These are phyloP conservation scores for Ploettnerulaceae sp. DNA, from an alignment of 2,329 filamentous ascomycete genomes.

Conservation along the genomic window DNA sequence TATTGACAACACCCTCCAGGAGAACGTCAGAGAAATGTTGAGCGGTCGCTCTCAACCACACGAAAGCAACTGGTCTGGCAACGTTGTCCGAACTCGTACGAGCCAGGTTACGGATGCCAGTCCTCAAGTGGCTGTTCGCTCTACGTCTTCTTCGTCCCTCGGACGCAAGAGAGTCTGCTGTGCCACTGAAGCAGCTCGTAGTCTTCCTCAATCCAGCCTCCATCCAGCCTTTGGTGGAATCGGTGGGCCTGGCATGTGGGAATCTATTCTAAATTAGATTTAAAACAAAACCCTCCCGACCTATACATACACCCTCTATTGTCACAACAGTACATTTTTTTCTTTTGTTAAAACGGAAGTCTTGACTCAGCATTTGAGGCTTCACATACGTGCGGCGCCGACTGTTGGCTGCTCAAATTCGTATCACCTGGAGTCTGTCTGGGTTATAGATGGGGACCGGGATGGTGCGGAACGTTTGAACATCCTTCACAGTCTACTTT, in stretches of 20 bases:
- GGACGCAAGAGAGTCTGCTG: conserved; percentile 64
- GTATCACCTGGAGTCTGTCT: conserved; percentile 5
- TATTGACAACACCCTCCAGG: conserved; percentile 56
- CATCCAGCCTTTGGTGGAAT: conserved; percentile 47
- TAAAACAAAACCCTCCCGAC: conserved; percentile 41
- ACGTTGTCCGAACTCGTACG: conserved; percentile 29
- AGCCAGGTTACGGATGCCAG: conserved; percentile 36
- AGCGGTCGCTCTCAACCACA: conserved; percentile 32
- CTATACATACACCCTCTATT: conserved; percentile 21
- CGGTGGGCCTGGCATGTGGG: conserved; percentile 62
- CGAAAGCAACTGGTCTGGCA: conserved; percentile 26
- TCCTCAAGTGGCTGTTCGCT: conserved; percentile 39
- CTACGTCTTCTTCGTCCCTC: conserved; percentile 39
- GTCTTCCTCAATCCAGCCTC: conserved; percentile 43
- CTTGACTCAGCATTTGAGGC: conserved; percentile 5
- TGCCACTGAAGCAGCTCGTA: conserved; percentile 51
- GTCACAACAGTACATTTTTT: conserved; percentile 18
- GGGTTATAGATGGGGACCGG: conserved; percentile 2
- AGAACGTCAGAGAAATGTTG: conserved; percentile 62
- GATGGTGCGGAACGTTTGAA: conserved; percentile 7
- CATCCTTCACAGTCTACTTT: conserved; percentile 4
- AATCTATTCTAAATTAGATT: conserved; percentile 50
- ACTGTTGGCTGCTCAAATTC: conserved; percentile 4
- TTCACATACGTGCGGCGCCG: conserved; percentile 6
- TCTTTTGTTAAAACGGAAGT: conserved; percentile 13